Evolutionary conservation across 139 green algal species (phyloP).

Genomic region (Eudorina sp.): DNA sequence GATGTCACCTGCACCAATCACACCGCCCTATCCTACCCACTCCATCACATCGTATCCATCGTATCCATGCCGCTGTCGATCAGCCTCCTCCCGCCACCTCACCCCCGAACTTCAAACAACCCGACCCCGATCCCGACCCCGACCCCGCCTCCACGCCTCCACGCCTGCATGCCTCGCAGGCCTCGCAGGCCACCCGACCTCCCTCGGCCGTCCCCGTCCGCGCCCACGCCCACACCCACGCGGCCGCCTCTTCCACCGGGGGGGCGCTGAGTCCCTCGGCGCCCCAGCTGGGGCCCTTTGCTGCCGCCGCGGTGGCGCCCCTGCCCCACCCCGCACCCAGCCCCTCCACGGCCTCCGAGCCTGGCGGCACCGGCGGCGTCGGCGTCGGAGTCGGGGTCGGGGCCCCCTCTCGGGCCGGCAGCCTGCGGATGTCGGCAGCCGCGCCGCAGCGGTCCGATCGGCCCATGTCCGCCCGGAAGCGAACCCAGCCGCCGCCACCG

Average conservation of each 20-base stretch:
- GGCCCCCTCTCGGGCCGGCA: not conserved
- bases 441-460: not conserved
- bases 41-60: not conserved
- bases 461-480: not conserved
- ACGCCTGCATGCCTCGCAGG: not conserved
- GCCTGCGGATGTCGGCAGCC: not conserved
- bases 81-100: not conserved
- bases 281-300: not conserved
- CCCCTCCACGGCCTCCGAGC: no score
- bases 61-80: not conserved
- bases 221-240: not conserved
- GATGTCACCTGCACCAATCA: not conserved
- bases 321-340: no score
- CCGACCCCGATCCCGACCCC: not conserved
- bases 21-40: not conserved
- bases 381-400: not conserved
- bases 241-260: no score
- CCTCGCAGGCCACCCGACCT: not conserved
- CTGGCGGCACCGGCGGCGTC: no score
- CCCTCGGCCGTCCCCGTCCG: not conserved
- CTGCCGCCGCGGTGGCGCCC: not conserved
- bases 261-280: not conserved
- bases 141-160: not conserved
- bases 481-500: not conserved
- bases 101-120: not conserved